These are phyloP conservation scores for Magnolia changhungtana DNA, from an alignment of 164 flowering plant species.

Conservation along the genomic window DNA sequence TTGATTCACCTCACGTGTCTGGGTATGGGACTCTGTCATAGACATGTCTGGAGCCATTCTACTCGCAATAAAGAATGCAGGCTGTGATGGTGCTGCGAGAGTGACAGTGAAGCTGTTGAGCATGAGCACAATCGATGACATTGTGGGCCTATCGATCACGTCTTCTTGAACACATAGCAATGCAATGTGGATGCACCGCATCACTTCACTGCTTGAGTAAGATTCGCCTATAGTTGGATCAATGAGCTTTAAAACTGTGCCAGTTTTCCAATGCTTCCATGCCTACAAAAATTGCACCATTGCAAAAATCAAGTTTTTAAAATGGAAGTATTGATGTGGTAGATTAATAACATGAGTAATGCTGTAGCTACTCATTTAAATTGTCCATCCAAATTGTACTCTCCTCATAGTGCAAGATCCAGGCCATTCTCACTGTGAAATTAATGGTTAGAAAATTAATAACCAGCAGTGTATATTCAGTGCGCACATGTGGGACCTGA, in stretches of 20 bases:
- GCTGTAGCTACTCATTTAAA: not conserved
- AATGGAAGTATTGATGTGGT: too few species aligned
- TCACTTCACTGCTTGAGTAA: not conserved
- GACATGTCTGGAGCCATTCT: not conserved
- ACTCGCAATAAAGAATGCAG: not conserved
- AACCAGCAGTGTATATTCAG: too few species aligned
- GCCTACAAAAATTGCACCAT: not conserved
- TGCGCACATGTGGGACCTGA: too few species aligned
- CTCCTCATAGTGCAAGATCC: too few species aligned
- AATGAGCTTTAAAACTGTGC: not conserved
- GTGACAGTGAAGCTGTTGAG: not conserved
- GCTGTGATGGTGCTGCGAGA: not conserved
- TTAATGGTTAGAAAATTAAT: not conserved
- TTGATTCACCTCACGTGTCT: not conserved
- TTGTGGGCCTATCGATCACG: too few species aligned
- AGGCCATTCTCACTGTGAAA: not conserved
- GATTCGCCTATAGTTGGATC: not conserved
- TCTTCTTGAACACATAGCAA: too few species aligned
- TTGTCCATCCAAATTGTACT: too few species aligned
- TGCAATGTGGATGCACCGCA: not conserved
- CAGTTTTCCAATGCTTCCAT: slow-evolving; percentile 4
- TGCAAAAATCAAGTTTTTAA: not conserved
- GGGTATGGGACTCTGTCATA: not conserved
- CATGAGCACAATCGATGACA: too few species aligned
- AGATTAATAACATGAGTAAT: too few species aligned